Percentiles rank a stretch among this genome's conserved stretches.
These are phyloP conservation scores for Rhipidocladum racemiflorum DNA, from an alignment of 176 grass and related monocot genomes.

Conservation along the genomic window DNA sequence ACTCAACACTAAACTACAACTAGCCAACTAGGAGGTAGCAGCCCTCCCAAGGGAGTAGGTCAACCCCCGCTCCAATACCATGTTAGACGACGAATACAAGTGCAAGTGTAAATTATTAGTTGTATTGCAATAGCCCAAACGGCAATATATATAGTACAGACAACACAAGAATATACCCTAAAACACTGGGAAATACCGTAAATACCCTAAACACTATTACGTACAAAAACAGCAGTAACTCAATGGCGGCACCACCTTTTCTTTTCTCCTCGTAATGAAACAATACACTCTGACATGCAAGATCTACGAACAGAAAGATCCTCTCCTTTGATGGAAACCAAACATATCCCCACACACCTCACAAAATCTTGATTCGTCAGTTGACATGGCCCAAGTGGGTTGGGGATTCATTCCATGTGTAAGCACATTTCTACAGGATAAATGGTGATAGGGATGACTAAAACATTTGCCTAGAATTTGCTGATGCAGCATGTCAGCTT, in stretches of 20 bases:
- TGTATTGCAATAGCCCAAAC: too few species aligned
- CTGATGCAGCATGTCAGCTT: not conserved
- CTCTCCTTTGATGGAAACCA: not conserved
- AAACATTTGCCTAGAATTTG: not conserved
- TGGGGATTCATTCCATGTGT: constrained; percentile 22
- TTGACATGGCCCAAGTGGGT: not conserved
- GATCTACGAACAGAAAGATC: constrained; percentile 31
- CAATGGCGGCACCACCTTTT: not conserved
- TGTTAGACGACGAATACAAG: too few species aligned
- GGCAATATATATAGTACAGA: too few species aligned
- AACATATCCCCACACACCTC: not conserved
- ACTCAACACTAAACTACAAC: too few species aligned
- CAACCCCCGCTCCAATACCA: too few species aligned
- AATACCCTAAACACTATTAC: too few species aligned
- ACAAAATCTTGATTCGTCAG: not conserved
- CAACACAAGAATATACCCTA: too few species aligned
- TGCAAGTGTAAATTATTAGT: too few species aligned
- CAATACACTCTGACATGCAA: constrained; percentile 15
- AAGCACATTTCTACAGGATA: not conserved
- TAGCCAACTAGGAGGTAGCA: too few species aligned
- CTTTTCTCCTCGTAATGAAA: not conserved
- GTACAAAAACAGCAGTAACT: not conserved
- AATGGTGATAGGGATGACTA: not conserved
- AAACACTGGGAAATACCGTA: too few species aligned
- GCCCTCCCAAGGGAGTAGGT: too few species aligned